Evolutionary conservation across 352 stramenopile species (phyloP).

Genomic region (Hyaloperonospora brassicae): DNA sequence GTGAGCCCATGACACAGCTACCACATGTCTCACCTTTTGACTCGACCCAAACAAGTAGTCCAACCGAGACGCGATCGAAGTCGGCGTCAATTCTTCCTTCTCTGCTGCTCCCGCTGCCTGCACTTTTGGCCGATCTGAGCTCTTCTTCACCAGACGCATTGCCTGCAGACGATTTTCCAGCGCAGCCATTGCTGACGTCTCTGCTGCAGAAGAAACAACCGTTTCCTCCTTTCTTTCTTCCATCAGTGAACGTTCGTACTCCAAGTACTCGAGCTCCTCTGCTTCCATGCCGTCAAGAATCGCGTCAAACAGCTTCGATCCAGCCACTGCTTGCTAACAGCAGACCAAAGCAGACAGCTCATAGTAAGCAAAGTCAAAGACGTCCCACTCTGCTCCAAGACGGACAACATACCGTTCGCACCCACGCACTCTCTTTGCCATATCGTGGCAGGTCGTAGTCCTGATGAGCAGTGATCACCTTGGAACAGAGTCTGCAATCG

Average conservation of each 20-base stretch:
- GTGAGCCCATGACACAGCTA: background rate
- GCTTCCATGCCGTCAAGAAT: slow-evolving; percentile 77
- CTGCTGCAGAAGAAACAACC: background rate
- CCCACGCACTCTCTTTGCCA: slow-evolving; percentile 57
- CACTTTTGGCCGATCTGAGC: slow-evolving; percentile 12
- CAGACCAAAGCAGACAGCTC: slow-evolving; percentile 1
- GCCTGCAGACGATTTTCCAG: slow-evolving; percentile 49
- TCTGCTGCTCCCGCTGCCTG: slow-evolving; percentile 8
- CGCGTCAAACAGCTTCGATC: slow-evolving; percentile 55
- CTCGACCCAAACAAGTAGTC: slow-evolving; percentile 11
- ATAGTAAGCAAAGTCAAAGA: slow-evolving; percentile 6
- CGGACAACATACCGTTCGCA: slow-evolving; percentile 38
- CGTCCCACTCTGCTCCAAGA: background rate
- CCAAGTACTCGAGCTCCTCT: slow-evolving; percentile 50
- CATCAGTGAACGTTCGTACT: slow-evolving; percentile 41
- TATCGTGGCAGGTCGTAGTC: slow-evolving; percentile 53
- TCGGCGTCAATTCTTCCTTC: slow-evolving; percentile 10
- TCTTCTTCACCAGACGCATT: slow-evolving; percentile 39
- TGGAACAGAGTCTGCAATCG: slow-evolving; percentile 49
- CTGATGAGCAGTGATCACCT: slow-evolving; percentile 52
- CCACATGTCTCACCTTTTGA: slow-evolving; percentile 24
- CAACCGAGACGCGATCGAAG: slow-evolving; percentile 1
- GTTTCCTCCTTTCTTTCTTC: slow-evolving; percentile 21
- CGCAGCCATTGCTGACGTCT: slow-evolving; percentile 16
- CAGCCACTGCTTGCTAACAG: slow-evolving; percentile 53